phyloP scores from a whole-genome alignment of 768 basidiomycete species.

The Lactarius sanguifluus region DNA sequence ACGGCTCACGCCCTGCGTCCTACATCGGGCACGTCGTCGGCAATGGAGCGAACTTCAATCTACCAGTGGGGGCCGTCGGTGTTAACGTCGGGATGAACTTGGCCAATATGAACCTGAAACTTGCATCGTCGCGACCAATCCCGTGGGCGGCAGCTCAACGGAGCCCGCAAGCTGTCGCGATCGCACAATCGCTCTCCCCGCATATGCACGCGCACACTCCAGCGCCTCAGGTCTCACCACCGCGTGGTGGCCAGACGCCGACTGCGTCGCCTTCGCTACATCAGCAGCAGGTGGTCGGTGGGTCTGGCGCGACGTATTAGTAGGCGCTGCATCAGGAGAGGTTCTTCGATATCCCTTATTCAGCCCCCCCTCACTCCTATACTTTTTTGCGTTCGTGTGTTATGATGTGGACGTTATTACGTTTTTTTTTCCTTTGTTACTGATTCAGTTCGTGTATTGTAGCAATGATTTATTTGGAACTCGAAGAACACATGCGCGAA shows the following conservation, averaged over 20 bases:
- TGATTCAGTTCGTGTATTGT: slow-evolving; percentile 27
- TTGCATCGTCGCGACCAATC: slow-evolving; percentile 40
- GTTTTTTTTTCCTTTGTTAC: slow-evolving; percentile 17
- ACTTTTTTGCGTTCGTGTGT: slow-evolving; percentile 22
- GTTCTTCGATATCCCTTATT: slow-evolving; percentile 10
- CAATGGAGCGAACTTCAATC: slow-evolving; percentile 43
- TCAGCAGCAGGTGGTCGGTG: slow-evolving; percentile 36
- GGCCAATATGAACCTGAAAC: slow-evolving; percentile 47
- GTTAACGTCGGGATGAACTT: slow-evolving; percentile 38
- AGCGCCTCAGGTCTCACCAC: slow-evolving; percentile 35
- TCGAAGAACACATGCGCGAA: slow-evolving; percentile 19
- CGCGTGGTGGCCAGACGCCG: slow-evolving; percentile 35
- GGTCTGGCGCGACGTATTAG: slow-evolving; percentile 31
- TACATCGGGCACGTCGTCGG: slow-evolving; percentile 42
- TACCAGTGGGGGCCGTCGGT: slow-evolving; percentile 31
- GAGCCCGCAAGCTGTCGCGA: slow-evolving; percentile 32
- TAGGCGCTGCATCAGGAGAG: slow-evolving; percentile 10
- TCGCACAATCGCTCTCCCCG: slow-evolving; percentile 35
- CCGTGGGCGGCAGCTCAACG: slow-evolving; percentile 39
- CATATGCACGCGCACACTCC: slow-evolving; percentile 36
- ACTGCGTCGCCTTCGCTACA: slow-evolving; percentile 39
- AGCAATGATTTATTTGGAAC: slow-evolving; percentile 29
- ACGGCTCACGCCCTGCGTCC: slow-evolving; percentile 34
- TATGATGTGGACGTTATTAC: slow-evolving; percentile 23
- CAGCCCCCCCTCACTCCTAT: slow-evolving; percentile 23